These are phyloP conservation scores for Globisporangium sylvaticum DNA, from an alignment of 352 stramenopile species.

Conservation along the genomic window DNA sequence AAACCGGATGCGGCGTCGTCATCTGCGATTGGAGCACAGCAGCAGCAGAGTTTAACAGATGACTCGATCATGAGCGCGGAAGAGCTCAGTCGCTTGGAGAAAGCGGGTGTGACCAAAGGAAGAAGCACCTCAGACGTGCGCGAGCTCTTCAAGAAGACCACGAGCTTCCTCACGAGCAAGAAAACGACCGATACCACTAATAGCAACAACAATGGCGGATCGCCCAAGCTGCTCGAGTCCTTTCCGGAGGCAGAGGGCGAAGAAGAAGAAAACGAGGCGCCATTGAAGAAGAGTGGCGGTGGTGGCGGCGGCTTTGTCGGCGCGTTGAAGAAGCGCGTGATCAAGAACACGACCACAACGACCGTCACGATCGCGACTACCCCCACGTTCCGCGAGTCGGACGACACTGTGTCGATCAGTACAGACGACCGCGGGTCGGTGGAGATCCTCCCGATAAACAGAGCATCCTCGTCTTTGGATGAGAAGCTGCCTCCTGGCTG, in stretches of 20 bases:
- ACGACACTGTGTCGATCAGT: conserved; percentile 40
- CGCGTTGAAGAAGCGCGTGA: conserved; percentile 31
- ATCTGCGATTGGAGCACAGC: not conserved
- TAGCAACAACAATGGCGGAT: not conserved
- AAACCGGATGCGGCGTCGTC: conserved; percentile 9
- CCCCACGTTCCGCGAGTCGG: conserved; percentile 28
- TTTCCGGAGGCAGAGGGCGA: not conserved
- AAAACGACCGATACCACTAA: conserved; percentile 7
- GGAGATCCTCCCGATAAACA: conserved; percentile 14
- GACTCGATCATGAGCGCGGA: conserved; percentile 12
- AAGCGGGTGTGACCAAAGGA: conserved; percentile 20
- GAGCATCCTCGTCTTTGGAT: conserved; percentile 2
- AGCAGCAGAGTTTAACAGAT: conserved; percentile 13
- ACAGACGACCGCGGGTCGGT: conserved; percentile 31
- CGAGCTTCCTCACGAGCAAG: conserved; percentile 17
- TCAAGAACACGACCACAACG: conserved; percentile 8
- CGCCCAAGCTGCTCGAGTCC: conserved; percentile 8
- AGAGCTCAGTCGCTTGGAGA: conserved; percentile 20
- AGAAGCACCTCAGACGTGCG: conserved; percentile 39
- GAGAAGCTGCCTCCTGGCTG: conserved; percentile 41
- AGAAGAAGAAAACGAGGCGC: not conserved
- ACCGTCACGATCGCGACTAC: conserved; percentile 10
- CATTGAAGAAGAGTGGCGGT: conserved; percentile 14
- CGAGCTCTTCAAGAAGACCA: conserved; percentile 47
- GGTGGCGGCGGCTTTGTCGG: conserved; percentile 14